Percentiles rank a stretch among this genome's conserved stretches.
phyloP scores from a whole-genome alignment of 345 rosid species.

The Eucalyptus marginata region DNA sequence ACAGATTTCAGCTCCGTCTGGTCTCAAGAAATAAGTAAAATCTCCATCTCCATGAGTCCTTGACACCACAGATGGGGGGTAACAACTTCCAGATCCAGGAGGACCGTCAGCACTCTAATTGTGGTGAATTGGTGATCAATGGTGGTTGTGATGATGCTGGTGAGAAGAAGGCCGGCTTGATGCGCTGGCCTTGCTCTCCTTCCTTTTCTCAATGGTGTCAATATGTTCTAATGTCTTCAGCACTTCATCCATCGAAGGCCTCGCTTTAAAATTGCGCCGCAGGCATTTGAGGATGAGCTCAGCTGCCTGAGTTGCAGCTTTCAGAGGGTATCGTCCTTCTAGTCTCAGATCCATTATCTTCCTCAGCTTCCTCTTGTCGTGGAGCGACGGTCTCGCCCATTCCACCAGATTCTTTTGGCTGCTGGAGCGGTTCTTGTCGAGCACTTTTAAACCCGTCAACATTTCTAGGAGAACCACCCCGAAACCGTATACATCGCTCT shows the following conservation, averaged over 20 bases:
- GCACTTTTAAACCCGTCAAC: constrained; percentile 44
- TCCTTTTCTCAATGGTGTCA: not conserved
- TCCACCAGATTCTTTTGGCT: constrained; percentile 30
- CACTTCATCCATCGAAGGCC: constrained; percentile 70
- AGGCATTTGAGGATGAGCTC: constrained; percentile 39
- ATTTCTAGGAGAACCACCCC: constrained; percentile 74
- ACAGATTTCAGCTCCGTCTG: not conserved
- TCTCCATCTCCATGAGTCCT: not conserved
- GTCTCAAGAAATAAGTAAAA: not conserved
- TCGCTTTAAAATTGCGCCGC: constrained; percentile 41
- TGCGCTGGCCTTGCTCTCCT: not conserved
- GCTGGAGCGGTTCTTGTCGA: constrained; percentile 33
- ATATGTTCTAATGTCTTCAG: constrained; percentile 17
- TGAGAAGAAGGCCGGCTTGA: not conserved
- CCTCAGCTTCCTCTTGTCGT: constrained; percentile 26
- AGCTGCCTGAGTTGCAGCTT: constrained; percentile 34
- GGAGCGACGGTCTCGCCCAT: constrained; percentile 36
- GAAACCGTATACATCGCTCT: constrained; percentile 75
- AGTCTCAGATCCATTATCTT: constrained; percentile 61
- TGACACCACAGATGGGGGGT: fast-evolving
- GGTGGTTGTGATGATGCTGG: not conserved
- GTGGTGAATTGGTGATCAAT: not conserved
- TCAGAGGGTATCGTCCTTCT: constrained; percentile 28
- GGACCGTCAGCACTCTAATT: not conserved
- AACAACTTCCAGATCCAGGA: not conserved